These are phyloP conservation scores for Alternaria triticimaculans DNA, from an alignment of 2,329 filamentous ascomycete species.

Conservation along the genomic window DNA sequence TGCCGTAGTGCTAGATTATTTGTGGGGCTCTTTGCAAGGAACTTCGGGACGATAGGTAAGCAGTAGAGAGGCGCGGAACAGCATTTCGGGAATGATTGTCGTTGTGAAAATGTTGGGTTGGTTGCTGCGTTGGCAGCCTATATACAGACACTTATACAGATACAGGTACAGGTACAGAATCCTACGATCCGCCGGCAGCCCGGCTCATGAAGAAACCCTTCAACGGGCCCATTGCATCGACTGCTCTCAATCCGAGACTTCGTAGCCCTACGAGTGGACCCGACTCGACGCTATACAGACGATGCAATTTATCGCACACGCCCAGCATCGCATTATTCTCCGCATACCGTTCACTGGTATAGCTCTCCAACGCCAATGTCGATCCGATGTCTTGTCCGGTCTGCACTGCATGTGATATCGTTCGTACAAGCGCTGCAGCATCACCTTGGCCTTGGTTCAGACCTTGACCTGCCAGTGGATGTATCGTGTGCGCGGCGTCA, in stretches of 20 bases:
- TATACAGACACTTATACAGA: constrained; percentile 7
- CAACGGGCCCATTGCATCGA: constrained; percentile 75
- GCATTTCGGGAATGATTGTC: neutral
- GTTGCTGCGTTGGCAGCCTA: neutral
- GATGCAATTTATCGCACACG: constrained; percentile 88
- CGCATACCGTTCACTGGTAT: constrained; percentile 80
- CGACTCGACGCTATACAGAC: constrained; percentile 81
- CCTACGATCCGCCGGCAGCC: constrained; percentile 53
- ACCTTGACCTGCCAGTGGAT: constrained; percentile 92
- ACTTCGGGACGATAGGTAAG: neutral
- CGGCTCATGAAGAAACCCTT: constrained; percentile 87
- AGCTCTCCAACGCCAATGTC: constrained; percentile 77
- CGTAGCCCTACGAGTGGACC: constrained; percentile 82
- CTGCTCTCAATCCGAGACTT: constrained; percentile 75
- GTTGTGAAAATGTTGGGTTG: constrained; percentile 5
- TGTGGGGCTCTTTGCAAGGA: neutral
- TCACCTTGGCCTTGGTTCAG: constrained; percentile 93
- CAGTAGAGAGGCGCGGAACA: neutral
- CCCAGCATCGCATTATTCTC: constrained; percentile 80
- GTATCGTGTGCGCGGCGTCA: constrained; percentile 93
- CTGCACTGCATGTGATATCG: constrained; percentile 76
- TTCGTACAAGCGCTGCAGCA: constrained; percentile 76
- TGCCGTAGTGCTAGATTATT: neutral
- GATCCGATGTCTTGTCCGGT: constrained; percentile 90
- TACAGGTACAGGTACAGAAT: constrained; percentile 19